Evolutionary conservation across 1,139 yeast species (phyloP).

Genomic region (Suhomyces coccinellae): DNA sequence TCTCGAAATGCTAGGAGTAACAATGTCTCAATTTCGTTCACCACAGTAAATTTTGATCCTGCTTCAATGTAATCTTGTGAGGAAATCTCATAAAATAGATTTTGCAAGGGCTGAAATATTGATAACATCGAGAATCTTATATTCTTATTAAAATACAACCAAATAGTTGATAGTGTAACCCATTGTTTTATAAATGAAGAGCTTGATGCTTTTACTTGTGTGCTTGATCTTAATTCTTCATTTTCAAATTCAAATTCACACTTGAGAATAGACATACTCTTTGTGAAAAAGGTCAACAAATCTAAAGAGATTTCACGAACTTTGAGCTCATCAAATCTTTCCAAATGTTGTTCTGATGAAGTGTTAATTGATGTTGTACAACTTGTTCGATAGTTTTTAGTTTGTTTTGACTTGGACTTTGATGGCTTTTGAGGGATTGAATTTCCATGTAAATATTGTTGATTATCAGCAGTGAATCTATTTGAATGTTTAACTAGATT

Average conservation of each 20-base stretch:
- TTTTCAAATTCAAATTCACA: conserved; percentile 20
- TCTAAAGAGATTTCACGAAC: conserved; percentile 35
- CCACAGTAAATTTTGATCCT: conserved; percentile 8
- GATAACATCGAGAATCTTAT: conserved; percentile 31
- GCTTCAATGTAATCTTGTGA: conserved; percentile 12
- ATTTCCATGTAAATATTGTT: background rate
- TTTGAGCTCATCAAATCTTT: conserved; percentile 30
- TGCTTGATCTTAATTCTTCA: background rate
- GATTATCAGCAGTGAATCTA: background rate
- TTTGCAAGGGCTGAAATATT: conserved; percentile 34
- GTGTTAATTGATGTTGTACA: conserved; percentile 8
- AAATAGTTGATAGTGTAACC: conserved; percentile 17
- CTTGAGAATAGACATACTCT: conserved; percentile 25
- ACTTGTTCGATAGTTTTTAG: conserved; percentile 10
- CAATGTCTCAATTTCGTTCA: conserved; percentile 33
- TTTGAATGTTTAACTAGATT: background rate
- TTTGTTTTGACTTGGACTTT: conserved; percentile 12
- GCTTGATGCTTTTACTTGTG: background rate
- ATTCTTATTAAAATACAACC: conserved; percentile 37
- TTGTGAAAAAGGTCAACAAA: conserved; percentile 27
- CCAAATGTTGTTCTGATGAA: conserved; percentile 9
- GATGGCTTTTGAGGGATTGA: conserved; percentile 3
- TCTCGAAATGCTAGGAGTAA: conserved; percentile 36
- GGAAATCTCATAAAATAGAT: conserved; percentile 21
- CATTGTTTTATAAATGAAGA: conserved; percentile 7